Conservation (phyloP, 208 protist species). For the Jaenimonas drosophilae region DNA sequence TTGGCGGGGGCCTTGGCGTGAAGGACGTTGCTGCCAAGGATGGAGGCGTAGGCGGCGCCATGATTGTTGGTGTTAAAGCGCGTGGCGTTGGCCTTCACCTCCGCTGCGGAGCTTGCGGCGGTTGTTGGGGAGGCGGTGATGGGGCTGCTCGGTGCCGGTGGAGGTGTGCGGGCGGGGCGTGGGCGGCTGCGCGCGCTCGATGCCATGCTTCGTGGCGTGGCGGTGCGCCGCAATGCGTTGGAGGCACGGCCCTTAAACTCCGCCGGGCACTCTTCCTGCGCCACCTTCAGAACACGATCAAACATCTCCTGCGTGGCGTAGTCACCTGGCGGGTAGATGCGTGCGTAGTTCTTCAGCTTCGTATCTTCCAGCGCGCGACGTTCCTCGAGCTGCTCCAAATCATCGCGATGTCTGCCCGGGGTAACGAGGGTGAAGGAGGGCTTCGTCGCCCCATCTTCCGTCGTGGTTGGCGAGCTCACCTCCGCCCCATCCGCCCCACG, state of each 20-base stretch:
- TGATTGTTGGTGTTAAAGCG: no score
- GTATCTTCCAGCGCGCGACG: conserved; percentile 57
- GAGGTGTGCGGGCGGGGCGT: neutral
- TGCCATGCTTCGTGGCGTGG: neutral
- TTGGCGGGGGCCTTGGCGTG: neutral
- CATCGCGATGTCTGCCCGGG: conserved; percentile 1
- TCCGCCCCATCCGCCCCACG: neutral
- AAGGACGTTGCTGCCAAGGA: no score
- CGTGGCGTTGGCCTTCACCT: no score
- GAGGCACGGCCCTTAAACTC: no score
- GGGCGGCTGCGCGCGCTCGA: neutral
- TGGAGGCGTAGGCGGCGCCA: no score
- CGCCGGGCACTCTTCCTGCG: neutral
- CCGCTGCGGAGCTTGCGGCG: no score
- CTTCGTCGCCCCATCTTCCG: neutral
- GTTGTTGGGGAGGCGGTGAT: no score
- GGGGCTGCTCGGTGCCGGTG: neutral
- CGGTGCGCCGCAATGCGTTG: no score
- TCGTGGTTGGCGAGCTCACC: neutral
- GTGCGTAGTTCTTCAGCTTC: conserved; percentile 65
- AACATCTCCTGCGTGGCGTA: conserved; percentile 58
- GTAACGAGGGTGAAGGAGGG: neutral
- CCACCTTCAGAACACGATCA: conserved; percentile 24
- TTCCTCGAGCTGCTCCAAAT: conserved; percentile 7
- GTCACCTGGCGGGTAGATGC: conserved; percentile 69